phyloP scores from a whole-genome alignment of 108 stramenopile species.

The Fistulifera solaris region DNA sequence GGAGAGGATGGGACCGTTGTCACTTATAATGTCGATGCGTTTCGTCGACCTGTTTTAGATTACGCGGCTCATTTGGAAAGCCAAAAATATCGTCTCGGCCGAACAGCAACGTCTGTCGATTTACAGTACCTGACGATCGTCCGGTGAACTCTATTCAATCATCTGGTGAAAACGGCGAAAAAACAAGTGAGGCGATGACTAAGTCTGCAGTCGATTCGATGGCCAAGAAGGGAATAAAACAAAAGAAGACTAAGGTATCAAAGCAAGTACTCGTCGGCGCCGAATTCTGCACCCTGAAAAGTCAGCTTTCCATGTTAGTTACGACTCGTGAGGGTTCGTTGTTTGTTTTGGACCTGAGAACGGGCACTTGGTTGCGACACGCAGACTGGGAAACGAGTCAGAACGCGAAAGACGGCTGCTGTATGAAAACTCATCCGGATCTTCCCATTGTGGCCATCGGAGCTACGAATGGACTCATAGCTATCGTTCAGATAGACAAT shows the following conservation, averaged over 20 bases:
- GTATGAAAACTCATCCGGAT: conserved; percentile 31
- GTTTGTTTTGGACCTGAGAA: conserved; percentile 24
- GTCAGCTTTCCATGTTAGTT: conserved; percentile 21
- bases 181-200: conserved; percentile 1
- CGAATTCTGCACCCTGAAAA: conserved; percentile 25
- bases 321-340: conserved; percentile 48
- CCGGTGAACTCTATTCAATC: background rate
- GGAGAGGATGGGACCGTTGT: conserved; percentile 53
- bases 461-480: conserved; percentile 46
- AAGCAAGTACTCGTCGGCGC: conserved; percentile 49
- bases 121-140: conserved; percentile 21
- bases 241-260: conserved; percentile 21
- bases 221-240: conserved; percentile 13
- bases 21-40: conserved; percentile 13
- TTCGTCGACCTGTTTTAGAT: background rate
- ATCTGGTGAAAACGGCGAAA: background rate
- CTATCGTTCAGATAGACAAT: conserved; percentile 12
- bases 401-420: conserved; percentile 36
- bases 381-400: conserved; percentile 38
- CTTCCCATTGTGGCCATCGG: conserved; percentile 32
- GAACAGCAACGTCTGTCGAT: background rate
- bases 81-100: background rate
- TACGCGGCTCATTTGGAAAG: background rate
- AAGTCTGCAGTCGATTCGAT: background rate
- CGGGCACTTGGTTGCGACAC: conserved; percentile 20